Evolutionary conservation across 208 protist species (phyloP).

Genomic region (Angomonas ambiguus): DNA sequence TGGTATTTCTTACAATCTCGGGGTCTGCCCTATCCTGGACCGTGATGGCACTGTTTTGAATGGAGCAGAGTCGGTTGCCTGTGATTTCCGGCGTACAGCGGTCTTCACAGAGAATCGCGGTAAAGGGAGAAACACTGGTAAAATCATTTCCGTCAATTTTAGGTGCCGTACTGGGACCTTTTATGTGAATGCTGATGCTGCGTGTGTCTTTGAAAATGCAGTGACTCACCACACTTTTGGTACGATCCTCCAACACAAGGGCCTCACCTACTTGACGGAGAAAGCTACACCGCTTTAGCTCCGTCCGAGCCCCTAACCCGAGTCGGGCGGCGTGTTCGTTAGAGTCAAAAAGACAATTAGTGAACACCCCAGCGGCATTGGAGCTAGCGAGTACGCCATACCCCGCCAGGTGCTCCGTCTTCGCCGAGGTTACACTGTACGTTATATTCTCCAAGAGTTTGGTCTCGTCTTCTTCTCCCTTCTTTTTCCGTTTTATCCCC

Average conservation of each 20-base stretch:
- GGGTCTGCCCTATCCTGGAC: slow-evolving; percentile 19
- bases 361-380: slow-evolving; percentile 18
- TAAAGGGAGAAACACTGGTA: slow-evolving; percentile 13
- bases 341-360: slow-evolving; percentile 19
- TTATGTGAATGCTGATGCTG: slow-evolving; percentile 12
- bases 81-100: slow-evolving; percentile 10
- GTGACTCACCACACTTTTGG: slow-evolving; percentile 5
- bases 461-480: slow-evolving; percentile 10
- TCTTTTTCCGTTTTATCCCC: not conserved
- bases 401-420: slow-evolving; percentile 20
- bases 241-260: slow-evolving; percentile 11
- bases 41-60: slow-evolving; percentile 23
- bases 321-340: slow-evolving; percentile 20
- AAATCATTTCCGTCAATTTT: slow-evolving; percentile 25
- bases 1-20: slow-evolving; percentile 16
- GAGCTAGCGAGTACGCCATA: slow-evolving; percentile 18
- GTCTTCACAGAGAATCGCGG: slow-evolving; percentile 11
- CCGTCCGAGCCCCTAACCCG: slow-evolving; percentile 13
- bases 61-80: slow-evolving; percentile 17
- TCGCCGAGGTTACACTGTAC: slow-evolving; percentile 13
- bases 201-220: slow-evolving; percentile 24
- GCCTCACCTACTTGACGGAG: slow-evolving; percentile 13
- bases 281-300: slow-evolving; percentile 17
- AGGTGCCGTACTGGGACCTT: slow-evolving; percentile 11
- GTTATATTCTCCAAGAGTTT: not conserved